Base-by-base conservation (phyloP, 148 eudicot genomes). In the Persicaria maculosa region DNA sequence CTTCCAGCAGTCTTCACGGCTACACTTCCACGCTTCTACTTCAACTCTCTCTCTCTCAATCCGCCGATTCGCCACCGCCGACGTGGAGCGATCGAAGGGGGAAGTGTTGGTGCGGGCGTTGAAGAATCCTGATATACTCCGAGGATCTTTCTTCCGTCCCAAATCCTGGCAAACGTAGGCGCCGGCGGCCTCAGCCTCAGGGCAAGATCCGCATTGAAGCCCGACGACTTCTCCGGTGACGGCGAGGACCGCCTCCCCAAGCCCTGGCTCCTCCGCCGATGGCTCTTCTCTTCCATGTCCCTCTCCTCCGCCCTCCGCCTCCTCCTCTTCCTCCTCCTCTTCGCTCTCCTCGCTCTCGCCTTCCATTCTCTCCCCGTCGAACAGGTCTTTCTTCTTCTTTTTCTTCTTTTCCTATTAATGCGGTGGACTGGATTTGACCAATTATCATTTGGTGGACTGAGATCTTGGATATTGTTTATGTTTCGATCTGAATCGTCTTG, bases 331-430 rank as follows among this genome's bases (percentile, higher is more conserved):
- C 1, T 86, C 57, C 25, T 84, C 58, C 80, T 90, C 57, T 4
- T 84, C 68, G 69, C 79, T 45, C 80, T 85, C 50, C 76, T 86
- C 47, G 47, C 76, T 20, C 50, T 84, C 12, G 85, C 90, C 65
- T 83, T 88, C 57, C 79, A 81, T 61, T 85, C 88, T 65, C 88
- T 92, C n/a, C 98, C 98, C n/a, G 74, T 92, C 58, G 92, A 94
- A 67, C 87, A 94, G 96, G 87, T 84, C 17, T 72, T 17, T 9
- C 45, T 61, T 6, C 52, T 72, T 58, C 47, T 20, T 22, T 15
- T 74, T 0, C 44, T 36, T 64, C 2, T 52, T 15, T 12, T 15
- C 7, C 54, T 4, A 36, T 74, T 20, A 31, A 22, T 15, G 36
- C 11, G 70, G n/a, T 47, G 58, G 52, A 72, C 25, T 46, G 20